phyloP scores from a whole-genome alignment of 73 alveolate genomes.

The Tetrahymena borealis region DNA sequence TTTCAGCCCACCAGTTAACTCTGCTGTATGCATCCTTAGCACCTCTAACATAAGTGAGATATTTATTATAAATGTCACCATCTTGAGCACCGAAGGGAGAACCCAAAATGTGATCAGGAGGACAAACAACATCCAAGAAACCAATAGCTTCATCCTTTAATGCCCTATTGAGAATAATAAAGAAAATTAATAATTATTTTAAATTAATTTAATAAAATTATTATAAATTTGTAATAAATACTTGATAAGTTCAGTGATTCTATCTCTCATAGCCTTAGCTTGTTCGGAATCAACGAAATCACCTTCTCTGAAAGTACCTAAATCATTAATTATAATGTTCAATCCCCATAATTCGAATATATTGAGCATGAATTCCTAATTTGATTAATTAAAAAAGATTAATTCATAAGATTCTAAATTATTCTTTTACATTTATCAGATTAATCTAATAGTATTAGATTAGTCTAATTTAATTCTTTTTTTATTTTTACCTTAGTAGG shows the following conservation, averaged over 20 bases:
- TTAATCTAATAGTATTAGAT: background rate
- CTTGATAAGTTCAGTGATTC: background rate
- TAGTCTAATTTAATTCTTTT: background rate
- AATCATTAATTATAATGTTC: background rate
- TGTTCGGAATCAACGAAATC: background rate
- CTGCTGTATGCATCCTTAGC: slow-evolving; percentile 15
- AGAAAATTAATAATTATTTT: background rate
- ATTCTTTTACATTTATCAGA: too few relatives aligned
- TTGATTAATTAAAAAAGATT: too few relatives aligned
- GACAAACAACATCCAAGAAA: slow-evolving; percentile 43
- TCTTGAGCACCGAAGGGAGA: slow-evolving; percentile 44
- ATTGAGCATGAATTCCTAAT: background rate
- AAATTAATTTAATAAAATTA: background rate
- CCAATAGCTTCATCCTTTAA: slow-evolving; percentile 38
- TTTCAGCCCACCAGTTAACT: slow-evolving; percentile 41
- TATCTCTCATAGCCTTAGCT: background rate
- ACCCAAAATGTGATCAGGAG: slow-evolving; percentile 48
- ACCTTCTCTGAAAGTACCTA: background rate
- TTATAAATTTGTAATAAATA: too few relatives aligned
- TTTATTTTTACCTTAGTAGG: background rate
- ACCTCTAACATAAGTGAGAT: slow-evolving; percentile 3
- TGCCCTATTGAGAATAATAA: background rate
- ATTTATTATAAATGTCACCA: slow-evolving; percentile 47
- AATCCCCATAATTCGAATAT: background rate
- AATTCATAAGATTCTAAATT: too few relatives aligned